Evolutionary conservation across 345 rosid species (phyloP).

Genomic region (Murraya paniculata): DNA sequence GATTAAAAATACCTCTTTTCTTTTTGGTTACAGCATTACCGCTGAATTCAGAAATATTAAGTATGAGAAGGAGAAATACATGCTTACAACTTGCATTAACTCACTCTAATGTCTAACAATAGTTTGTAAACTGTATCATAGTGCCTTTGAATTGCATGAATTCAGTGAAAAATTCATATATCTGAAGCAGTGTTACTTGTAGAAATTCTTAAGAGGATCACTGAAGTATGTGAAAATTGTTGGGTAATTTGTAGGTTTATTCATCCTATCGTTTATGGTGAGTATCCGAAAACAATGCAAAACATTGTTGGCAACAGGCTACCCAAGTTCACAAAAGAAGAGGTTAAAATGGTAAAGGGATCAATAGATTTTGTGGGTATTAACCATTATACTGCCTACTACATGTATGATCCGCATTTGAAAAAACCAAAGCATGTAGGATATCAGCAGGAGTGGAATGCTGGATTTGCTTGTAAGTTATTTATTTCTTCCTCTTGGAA

Average conservation of each 20-base stretch:
- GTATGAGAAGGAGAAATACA: too few species aligned
- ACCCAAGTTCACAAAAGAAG: slow-evolving; percentile 73
- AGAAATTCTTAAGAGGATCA: not conserved
- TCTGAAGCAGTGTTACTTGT: not conserved
- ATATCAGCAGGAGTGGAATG: slow-evolving; percentile 95
- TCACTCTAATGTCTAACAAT: not conserved
- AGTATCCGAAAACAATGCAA: slow-evolving; percentile 88
- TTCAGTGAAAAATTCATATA: not conserved
- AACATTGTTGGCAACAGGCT: slow-evolving; percentile 70
- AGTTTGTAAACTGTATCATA: not conserved
- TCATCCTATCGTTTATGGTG: slow-evolving; percentile 88
- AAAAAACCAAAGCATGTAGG: slow-evolving; percentile 47
- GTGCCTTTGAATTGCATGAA: not conserved
- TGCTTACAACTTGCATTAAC: too few species aligned
- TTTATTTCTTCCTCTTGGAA: not conserved
- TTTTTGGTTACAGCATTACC: too few species aligned
- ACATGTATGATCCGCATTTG: slow-evolving; percentile 54
- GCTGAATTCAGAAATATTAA: too few species aligned
- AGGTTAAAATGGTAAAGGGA: slow-evolving; percentile 85
- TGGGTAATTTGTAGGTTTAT: slow-evolving; percentile 54
- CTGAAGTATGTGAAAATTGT: not conserved
- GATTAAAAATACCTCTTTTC: too few species aligned
- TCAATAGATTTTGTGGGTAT: slow-evolving; percentile 88
- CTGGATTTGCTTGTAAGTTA: slow-evolving; percentile 68
- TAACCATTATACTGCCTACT: slow-evolving; percentile 87